Conservation (phyloP, 2,329 filamentous ascomycete species). For the Pseudophaeomoniella oleicola region DNA sequence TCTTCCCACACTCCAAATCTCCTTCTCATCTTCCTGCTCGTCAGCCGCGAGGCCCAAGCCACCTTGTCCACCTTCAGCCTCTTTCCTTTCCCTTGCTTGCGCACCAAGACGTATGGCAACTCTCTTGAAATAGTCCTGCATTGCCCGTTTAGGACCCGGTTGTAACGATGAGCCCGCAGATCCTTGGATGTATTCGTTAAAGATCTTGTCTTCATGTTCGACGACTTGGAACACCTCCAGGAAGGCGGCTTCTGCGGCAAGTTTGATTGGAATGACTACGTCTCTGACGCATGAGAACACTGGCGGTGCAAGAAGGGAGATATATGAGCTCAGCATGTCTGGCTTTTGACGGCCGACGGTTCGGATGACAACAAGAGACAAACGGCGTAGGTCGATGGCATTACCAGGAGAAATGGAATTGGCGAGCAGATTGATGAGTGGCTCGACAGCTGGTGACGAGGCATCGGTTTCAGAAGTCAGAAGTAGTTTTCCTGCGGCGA, state of each 20-base stretch:
- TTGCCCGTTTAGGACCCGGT: slow-evolving; percentile 56
- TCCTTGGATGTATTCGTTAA: slow-evolving; percentile 66
- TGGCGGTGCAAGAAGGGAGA: slow-evolving; percentile 63
- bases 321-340: slow-evolving; percentile 57
- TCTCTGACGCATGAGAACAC: slow-evolving; percentile 87
- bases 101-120: slow-evolving; percentile 71
- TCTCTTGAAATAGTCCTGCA: slow-evolving; percentile 94
- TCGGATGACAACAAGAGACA: slow-evolving; percentile 74
- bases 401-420: slow-evolving; percentile 62
- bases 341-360: slow-evolving; percentile 69
- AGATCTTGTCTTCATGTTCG: slow-evolving; percentile 70
- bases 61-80: slow-evolving; percentile 80
- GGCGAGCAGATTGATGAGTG: slow-evolving; percentile 66
- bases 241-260: slow-evolving; percentile 89
- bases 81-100: slow-evolving; percentile 76
- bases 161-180: slow-evolving; percentile 47
- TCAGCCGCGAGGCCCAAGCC: slow-evolving; percentile 78
- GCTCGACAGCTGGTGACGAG: slow-evolving; percentile 61
- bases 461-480: slow-evolving; percentile 45
- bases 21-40: slow-evolving; percentile 84
- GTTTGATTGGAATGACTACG: slow-evolving; percentile 82
- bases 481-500: slow-evolving; percentile 84
- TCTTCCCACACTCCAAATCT: slow-evolving; percentile 90
- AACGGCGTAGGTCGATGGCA: slow-evolving; percentile 67
- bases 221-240: slow-evolving; percentile 81